A percentile compares a stretch with the other conserved stretches of the same genome.
These are phyloP conservation scores for Ashbya aceris DNA, from an alignment of 1,139 yeast species.

Conservation along the genomic window DNA sequence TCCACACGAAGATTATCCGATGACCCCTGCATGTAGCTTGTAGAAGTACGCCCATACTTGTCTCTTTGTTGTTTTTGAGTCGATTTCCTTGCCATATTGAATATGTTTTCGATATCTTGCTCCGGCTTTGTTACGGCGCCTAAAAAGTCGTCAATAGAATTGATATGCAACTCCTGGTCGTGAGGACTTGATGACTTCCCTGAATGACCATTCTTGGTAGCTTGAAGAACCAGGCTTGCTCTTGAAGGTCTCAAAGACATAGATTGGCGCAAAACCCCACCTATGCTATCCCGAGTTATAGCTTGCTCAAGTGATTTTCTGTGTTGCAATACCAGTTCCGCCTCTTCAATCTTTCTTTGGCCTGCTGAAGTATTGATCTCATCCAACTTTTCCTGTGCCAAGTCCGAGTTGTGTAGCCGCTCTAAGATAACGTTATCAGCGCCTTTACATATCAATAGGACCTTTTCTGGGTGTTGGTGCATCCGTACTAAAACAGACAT, in stretches of 20 bases:
- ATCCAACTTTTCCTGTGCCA: slow-evolving; percentile 54
- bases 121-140: slow-evolving; percentile 40
- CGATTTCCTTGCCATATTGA: slow-evolving; percentile 51
- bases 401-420: slow-evolving; percentile 45
- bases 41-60: slow-evolving; percentile 32
- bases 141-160: slow-evolving; percentile 50
- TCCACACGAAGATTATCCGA: not conserved
- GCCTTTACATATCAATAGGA: slow-evolving; percentile 82
- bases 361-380: slow-evolving; percentile 54
- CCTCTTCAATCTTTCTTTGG: slow-evolving; percentile 69
- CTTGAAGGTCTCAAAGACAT: slow-evolving; percentile 18
- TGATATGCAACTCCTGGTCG: slow-evolving; percentile 33
- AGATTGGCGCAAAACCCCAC: slow-evolving; percentile 14
- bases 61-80: slow-evolving; percentile 52
- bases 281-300: slow-evolving; percentile 15
- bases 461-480: slow-evolving; percentile 56
- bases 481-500: slow-evolving; percentile 82
- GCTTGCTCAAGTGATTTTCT: slow-evolving; percentile 30
- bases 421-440: slow-evolving; percentile 92
- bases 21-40: not conserved
- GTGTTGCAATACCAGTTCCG: slow-evolving; percentile 60
- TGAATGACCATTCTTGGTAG: slow-evolving; percentile 25
- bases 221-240: slow-evolving; percentile 32
- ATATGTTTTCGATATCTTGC: slow-evolving; percentile 51
- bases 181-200: slow-evolving; percentile 12